These are phyloP conservation scores for Piloderma croceum DNA, from an alignment of 768 basidiomycete species.

Conservation along the genomic window DNA sequence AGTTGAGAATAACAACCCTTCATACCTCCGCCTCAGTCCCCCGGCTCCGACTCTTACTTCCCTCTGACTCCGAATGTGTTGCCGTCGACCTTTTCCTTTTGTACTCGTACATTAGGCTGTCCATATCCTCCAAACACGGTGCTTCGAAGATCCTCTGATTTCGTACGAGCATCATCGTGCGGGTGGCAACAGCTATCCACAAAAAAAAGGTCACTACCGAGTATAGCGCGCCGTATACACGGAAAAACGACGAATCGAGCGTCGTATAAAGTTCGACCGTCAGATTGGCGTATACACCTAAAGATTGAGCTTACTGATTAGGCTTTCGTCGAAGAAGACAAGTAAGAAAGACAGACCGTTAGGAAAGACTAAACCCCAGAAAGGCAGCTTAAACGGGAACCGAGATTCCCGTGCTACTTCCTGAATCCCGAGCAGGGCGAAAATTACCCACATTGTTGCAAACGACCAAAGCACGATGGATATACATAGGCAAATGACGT, in stretches of 20 bases:
- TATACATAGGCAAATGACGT: constrained; percentile 41
- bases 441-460: constrained; percentile 58
- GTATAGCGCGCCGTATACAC: constrained; percentile 53
- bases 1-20: no score
- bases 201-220: constrained; percentile 44
- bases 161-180: constrained; percentile 33
- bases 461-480: constrained; percentile 57
- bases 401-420: constrained; percentile 34
- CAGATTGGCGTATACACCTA: constrained; percentile 65
- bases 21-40: no score
- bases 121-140: constrained; percentile 48
- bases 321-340: no score
- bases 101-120: constrained; percentile 43
- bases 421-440: constrained; percentile 45
- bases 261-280: constrained; percentile 46
- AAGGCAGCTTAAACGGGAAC: constrained; percentile 50
- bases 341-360: constrained; percentile 35
- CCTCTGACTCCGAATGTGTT: no score
- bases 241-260: constrained; percentile 51
- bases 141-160: constrained; percentile 39
- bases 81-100: constrained; percentile 38
- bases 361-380: constrained; percentile 70
- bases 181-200: constrained; percentile 44
- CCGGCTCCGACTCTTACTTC: no score
- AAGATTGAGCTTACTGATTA: no score